Conservation (phyloP, 2,329 filamentous ascomycete species). For the Tolypocladium nubicola region DNA sequence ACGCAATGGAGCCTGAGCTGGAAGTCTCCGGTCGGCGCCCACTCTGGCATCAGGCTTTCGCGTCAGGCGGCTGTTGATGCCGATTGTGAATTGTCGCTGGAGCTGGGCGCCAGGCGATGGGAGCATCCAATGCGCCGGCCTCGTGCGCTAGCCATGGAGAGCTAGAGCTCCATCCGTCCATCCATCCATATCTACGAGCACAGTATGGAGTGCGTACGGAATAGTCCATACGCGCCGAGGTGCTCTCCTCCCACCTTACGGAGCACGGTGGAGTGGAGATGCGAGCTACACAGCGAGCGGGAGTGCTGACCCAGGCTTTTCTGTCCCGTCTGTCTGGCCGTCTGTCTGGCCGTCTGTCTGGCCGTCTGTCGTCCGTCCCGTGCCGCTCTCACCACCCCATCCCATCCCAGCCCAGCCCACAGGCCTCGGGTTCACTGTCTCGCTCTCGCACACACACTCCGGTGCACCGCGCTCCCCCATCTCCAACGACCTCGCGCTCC, state of each 20-base stretch:
- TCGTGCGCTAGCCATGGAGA: neutral
- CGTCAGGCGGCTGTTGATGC: neutral
- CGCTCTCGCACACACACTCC: neutral
- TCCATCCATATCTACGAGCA: neutral
- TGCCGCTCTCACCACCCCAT: constrained; percentile 1
- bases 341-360: neutral
- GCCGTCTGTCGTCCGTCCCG: neutral
- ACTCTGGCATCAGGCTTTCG: neutral
- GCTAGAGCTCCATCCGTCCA: neutral
- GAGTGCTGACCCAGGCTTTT: neutral
- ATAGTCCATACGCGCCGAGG: neutral
- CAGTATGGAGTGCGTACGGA: too few relatives aligned
- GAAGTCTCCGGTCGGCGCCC: neutral
- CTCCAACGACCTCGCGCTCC: neutral
- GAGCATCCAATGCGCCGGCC: neutral
- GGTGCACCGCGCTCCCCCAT: neutral
- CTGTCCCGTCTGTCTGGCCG: neutral
- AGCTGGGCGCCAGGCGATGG: neutral
- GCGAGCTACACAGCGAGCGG: neutral
- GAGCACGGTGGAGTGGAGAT: neutral
- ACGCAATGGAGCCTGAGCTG: neutral
- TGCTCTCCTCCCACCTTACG: neutral
- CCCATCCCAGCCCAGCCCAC: neutral
- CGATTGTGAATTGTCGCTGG: neutral
- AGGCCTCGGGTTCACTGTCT: neutral